Evolutionary conservation across 169 alveolate species (phyloP).

Genomic region (Miamiensis avidus): DNA sequence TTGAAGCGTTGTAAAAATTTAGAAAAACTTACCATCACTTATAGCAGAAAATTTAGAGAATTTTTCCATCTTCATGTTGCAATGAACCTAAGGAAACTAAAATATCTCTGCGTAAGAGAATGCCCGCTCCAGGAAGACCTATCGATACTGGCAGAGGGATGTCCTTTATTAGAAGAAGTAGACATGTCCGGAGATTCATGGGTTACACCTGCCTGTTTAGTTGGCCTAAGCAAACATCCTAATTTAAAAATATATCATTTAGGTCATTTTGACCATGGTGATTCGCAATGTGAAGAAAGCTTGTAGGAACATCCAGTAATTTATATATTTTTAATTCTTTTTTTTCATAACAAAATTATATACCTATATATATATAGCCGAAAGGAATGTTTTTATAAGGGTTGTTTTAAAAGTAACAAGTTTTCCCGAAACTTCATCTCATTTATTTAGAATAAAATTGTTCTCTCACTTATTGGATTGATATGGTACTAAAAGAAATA

Average conservation of each 20-base stretch:
- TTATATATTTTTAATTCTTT: constrained; percentile 27
- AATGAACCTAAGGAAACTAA: constrained; percentile 37
- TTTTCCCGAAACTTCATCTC: constrained; percentile 23
- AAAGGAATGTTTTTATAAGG: constrained; percentile 45
- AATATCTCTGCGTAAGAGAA: constrained; percentile 51
- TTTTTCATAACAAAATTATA: no score
- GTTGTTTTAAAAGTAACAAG: constrained; percentile 34
- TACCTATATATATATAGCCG: not conserved
- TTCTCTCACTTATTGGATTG: constrained; percentile 45
- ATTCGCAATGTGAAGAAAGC: constrained; percentile 59
- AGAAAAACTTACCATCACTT: constrained; percentile 48
- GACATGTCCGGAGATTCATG: constrained; percentile 76
- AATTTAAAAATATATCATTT: constrained; percentile 56
- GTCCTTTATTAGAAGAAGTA: constrained; percentile 65
- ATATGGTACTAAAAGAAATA: constrained; percentile 24
- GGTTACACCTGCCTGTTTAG: constrained; percentile 54
- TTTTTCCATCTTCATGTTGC: constrained; percentile 39
- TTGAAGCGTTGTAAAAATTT: constrained; percentile 39
- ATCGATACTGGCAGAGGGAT: constrained; percentile 52
- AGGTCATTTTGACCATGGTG: constrained; percentile 79
- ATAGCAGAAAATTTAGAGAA: constrained; percentile 64
- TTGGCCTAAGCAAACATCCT: constrained; percentile 62
- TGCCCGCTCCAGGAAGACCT: constrained; percentile 65
- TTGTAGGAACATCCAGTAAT: constrained; percentile 56
- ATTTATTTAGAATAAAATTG: constrained; percentile 43